Conservation (phyloP, 768 basidiomycete species). For the Candolleomyces aberdarensis region DNA sequence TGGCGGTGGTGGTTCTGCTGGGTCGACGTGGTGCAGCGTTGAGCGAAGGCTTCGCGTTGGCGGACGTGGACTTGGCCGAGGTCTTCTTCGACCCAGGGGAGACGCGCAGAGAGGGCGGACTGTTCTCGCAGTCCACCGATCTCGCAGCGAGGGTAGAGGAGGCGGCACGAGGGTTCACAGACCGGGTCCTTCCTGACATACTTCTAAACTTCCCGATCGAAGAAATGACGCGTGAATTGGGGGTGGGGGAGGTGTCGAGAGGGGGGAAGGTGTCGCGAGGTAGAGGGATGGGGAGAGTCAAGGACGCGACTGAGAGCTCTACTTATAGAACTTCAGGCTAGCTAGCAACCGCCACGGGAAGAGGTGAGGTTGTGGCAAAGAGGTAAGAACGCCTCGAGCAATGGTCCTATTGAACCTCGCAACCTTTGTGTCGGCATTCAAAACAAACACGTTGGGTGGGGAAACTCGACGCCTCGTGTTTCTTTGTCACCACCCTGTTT, state of each 20-base stretch:
- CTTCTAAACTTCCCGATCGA: neutral
- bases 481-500: slow-evolving; percentile 1
- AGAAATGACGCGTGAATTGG: neutral
- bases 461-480: slow-evolving; percentile 2
- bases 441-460: neutral
- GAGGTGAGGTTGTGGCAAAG: neutral
- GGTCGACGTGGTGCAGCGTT: neutral
- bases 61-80: neutral
- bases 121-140: neutral
- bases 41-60: neutral
- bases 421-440: slow-evolving; percentile 4
- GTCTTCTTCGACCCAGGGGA: neutral
- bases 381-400: neutral
- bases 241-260: neutral
- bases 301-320: neutral
- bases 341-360: neutral
- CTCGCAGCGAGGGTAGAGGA: neutral
- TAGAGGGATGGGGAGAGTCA: neutral
- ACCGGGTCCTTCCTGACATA: neutral
- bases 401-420: neutral
- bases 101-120: neutral
- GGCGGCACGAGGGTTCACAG: neutral
- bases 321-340: neutral
- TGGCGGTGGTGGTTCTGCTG: too few relatives aligned
- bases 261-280: neutral